These are phyloP conservation scores for Kluyveromyces starmeri DNA, from an alignment of 805 yeast genomes.

Conservation along the genomic window DNA sequence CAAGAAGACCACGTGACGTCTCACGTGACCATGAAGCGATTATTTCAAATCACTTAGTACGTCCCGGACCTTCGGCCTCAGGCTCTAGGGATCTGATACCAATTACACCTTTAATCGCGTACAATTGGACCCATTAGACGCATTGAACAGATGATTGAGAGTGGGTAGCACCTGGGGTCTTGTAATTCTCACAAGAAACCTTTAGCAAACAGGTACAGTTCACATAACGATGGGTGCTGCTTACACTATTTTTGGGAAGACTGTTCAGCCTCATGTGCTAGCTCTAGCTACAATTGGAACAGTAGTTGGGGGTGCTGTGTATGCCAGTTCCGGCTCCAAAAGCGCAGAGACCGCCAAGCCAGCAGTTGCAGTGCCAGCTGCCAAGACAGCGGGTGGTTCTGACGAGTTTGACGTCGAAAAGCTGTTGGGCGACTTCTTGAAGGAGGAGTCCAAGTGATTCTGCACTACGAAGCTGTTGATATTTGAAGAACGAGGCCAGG, in stretches of 20 bases:
- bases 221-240: constrained; percentile 67
- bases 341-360: constrained; percentile 1
- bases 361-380: constrained; percentile 1
- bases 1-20: neutral
- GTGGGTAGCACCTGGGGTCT: too few relatives aligned
- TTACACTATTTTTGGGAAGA: constrained; percentile 75
- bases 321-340: constrained; percentile 9
- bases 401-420: constrained; percentile 22
- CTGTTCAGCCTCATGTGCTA: constrained; percentile 76
- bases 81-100: too few relatives aligned
- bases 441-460: constrained; percentile 12
- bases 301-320: constrained; percentile 16
- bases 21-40: too few relatives aligned
- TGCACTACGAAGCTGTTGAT: too few relatives aligned
- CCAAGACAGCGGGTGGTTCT: constrained; percentile 3
- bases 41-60: too few relatives aligned
- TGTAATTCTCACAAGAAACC: too few relatives aligned
- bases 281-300: constrained; percentile 55
- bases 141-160: too few relatives aligned
- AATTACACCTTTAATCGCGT: too few relatives aligned
- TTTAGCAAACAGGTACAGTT: too few relatives aligned
- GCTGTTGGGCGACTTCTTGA: constrained; percentile 18
- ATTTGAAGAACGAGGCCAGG: too few relatives aligned
- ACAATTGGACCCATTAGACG: too few relatives aligned
- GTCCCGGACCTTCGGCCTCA: too few relatives aligned